These are phyloP conservation scores for Boletus pseudopeckii DNA, from an alignment of 768 basidiomycete species.

Conservation along the genomic window DNA sequence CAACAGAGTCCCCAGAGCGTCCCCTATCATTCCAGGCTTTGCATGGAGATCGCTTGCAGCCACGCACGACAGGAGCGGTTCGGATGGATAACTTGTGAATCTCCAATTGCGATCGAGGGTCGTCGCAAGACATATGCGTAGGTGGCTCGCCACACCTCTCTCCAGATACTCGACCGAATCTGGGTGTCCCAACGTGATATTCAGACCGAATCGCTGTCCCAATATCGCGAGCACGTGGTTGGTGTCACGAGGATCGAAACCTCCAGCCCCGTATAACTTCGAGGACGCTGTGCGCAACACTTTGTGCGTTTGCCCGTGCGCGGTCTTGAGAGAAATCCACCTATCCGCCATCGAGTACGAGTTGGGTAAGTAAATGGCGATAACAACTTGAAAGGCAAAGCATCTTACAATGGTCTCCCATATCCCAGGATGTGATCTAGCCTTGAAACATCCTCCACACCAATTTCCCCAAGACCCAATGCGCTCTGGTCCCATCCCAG, in stretches of 20 bases:
- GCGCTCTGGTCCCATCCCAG: too few species aligned
- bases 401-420: background rate
- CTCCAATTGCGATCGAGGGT: background rate
- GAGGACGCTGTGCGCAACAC: background rate
- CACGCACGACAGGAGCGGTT: background rate
- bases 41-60: background rate
- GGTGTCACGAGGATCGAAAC: background rate
- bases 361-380: background rate
- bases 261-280: background rate
- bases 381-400: background rate
- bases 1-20: background rate
- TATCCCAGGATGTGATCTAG: too few species aligned
- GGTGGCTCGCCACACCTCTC: background rate
- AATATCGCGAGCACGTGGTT: background rate
- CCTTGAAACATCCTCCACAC: too few species aligned
- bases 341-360: background rate
- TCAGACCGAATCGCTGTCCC: background rate
- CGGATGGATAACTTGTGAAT: too few species aligned
- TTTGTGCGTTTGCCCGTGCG: background rate
- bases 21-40: background rate
- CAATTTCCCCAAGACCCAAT: too few species aligned
- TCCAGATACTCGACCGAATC: background rate
- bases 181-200: background rate
- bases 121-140: background rate
- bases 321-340: background rate